Evolutionary conservation across 2,329 filamentous ascomycete genomes (phyloP).

Genomic region (Sporothrix inflata): DNA sequence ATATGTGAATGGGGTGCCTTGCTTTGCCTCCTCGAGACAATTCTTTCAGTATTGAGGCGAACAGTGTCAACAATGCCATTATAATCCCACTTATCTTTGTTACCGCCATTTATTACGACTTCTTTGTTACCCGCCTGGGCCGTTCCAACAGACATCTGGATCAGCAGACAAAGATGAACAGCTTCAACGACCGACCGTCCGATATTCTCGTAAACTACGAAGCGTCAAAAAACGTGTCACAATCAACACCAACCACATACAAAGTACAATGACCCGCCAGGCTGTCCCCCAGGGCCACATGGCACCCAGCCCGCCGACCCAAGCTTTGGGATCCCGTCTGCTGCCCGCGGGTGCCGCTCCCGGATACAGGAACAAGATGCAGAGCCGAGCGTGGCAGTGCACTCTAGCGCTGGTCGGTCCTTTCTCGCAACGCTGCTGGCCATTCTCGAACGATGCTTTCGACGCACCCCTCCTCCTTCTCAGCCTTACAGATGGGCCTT

Average conservation of each 20-base stretch:
- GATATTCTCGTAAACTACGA: neutral
- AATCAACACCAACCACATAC: neutral
- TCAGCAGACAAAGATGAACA: neutral
- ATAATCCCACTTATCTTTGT: neutral
- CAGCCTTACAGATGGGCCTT: constrained; percentile 17
- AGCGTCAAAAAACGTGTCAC: neutral
- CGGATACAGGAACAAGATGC: constrained; percentile 33
- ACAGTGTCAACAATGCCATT: neutral
- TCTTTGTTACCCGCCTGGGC: neutral
- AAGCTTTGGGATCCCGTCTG: constrained; percentile 25
- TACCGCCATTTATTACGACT: neutral
- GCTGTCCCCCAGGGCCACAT: neutral
- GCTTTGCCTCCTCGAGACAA: neutral
- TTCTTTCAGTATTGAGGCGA: neutral
- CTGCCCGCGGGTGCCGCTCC: constrained; percentile 5
- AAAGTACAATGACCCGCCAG: neutral
- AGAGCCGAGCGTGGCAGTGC: constrained; percentile 38
- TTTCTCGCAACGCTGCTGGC: neutral
- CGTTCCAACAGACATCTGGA: constrained; percentile 5
- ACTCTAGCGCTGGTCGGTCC: constrained; percentile 33
- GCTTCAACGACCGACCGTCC: neutral
- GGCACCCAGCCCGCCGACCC: neutral
- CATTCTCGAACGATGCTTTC: neutral
- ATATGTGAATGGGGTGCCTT: neutral
- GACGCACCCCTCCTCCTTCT: constrained; percentile 13